Base-by-base conservation (phyloP, 768 basidiomycete species). In the Mrakia gelida region DNA sequence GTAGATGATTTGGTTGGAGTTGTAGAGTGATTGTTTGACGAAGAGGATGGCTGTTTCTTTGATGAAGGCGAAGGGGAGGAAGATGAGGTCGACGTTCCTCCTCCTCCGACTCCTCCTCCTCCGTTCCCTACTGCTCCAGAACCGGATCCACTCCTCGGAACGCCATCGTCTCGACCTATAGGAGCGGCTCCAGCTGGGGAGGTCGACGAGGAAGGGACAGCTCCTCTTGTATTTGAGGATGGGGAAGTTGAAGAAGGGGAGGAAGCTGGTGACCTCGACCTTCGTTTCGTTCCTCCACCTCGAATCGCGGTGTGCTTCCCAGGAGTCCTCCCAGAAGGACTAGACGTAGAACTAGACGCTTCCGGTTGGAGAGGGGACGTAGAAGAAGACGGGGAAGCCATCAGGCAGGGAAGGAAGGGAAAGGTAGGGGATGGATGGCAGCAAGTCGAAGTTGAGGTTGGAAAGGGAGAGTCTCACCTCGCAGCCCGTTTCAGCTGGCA, bases 181-280 rank as follows among this genome's bases (percentile, higher is more conserved):
- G 30, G 23, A 26, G 16, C 5, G 3, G 32, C 41, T 70, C 38
- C 41, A 7, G 41, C 34, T 9, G 67, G 38, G 1, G 34, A n/a
- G 26, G 67, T 15, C 38, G 67, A 41, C 1, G 38, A 23, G 1
- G 67, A 43, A 43, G 67, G 38, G 3, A n/a, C 18, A 2, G 23
- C 32, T 43, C 41, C 38, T 21, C 30, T 67, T 21, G 65, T 10
- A 32, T 38, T 38, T 10, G 34, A 67, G 32, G 65, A 68, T 0
- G 65, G 26, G 38, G 65, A 38, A 23, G 65, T 11, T 26, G 67
- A 70, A 38, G 38, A 38, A 38, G 38, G 38, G 38, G 38, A 38
- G 38, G 38, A 38, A 18, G 67, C 38, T 70, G 67, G 67, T 43
- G 67, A 70, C 67, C 67, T 70, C 67, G 67, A 70, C 21, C 67